Base-by-base conservation (phyloP, 75 land plant genomes). In the Adiantum capillusveneris region DNA sequence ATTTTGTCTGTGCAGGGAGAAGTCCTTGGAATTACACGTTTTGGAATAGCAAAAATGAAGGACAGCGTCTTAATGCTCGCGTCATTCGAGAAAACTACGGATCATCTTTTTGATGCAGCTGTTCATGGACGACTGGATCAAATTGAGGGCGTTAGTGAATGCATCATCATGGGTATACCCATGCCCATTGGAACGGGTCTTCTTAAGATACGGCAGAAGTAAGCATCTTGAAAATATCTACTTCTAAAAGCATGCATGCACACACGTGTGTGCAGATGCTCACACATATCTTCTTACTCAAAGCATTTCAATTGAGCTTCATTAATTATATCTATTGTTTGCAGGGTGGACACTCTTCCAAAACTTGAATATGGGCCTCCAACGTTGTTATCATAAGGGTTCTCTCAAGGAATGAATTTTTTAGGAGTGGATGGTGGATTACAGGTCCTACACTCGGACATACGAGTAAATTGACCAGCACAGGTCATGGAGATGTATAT, bases 11-110 rank as follows among this genome's bases (percentile, higher is more conserved):
- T 34, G 37, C 81, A 92, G 97, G 97, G 97, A 19, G 93, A 87
- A 69, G 88, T 92, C 12, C 81, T 92, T 16, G 97, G 93, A 58
- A 88, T 92, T 44, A 92, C 88, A 59, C 84, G 93, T 66, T 75
- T 73, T 80, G 97, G 97, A 28, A 78, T 92, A 29, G 74, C 81
- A 30, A 92, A 84, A 65, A 92, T 92, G 97, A 84, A 80, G 66
- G 88, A 80, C 45, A 92, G 97, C 69, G 93, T 88, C 25, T 67
- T 92, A 59, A 92, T 92, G 97, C 74, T 92, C 20, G 97, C 97
- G 53, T 92, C 97, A 19, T 92, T 92, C 82, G 97, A 92, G 76
- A 84, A 88, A 65, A 92, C 97, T 3, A 71, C 93, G 0, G 93
- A 88, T 42, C 97, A 87, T 60, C 76, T 92, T 27, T 92, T 87